These are phyloP conservation scores for Hygrophoropsis aurantiaca DNA, from an alignment of 768 basidiomycete genomes.

Conservation along the genomic window DNA sequence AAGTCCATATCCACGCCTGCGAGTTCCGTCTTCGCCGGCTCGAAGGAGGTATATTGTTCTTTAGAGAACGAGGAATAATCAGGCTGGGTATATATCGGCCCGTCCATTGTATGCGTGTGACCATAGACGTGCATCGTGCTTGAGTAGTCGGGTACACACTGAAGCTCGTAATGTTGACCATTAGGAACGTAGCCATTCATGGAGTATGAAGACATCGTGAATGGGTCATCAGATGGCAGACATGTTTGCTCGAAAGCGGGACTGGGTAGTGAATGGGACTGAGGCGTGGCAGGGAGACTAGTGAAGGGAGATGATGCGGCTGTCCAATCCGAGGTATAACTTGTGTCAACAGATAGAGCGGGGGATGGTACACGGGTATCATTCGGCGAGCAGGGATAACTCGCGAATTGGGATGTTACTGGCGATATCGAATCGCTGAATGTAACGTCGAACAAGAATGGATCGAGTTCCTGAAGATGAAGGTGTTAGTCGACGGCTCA, in stretches of 20 bases:
- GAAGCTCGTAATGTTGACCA: conserved; percentile 4
- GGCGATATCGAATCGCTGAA: conserved; percentile 30
- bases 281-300: conserved; percentile 45
- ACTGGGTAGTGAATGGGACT: conserved; percentile 30
- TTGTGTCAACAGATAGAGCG: conserved; percentile 40
- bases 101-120: conserved; percentile 7
- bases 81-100: conserved; percentile 15
- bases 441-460: conserved; percentile 25
- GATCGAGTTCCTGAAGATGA: conserved; percentile 29
- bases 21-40: conserved; percentile 19
- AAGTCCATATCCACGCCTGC: conserved; percentile 22
- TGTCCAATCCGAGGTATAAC: conserved; percentile 41
- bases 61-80: conserved; percentile 24
- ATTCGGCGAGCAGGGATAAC: conserved; percentile 19
- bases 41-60: conserved; percentile 22
- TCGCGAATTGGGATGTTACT: conserved; percentile 10
- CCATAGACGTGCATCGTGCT: conserved; percentile 18
- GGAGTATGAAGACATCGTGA: conserved; percentile 17
- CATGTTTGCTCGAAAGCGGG: conserved; percentile 20
- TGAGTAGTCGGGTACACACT: conserved; percentile 19
- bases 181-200: conserved; percentile 3
- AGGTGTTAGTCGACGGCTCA: too few relatives aligned
- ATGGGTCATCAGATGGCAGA: conserved; percentile 20
- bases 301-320: conserved; percentile 42
- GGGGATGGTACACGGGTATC: conserved; percentile 25